phyloP scores from a whole-genome alignment of 805 yeast species.

The Debaryomyces tyrocola region DNA sequence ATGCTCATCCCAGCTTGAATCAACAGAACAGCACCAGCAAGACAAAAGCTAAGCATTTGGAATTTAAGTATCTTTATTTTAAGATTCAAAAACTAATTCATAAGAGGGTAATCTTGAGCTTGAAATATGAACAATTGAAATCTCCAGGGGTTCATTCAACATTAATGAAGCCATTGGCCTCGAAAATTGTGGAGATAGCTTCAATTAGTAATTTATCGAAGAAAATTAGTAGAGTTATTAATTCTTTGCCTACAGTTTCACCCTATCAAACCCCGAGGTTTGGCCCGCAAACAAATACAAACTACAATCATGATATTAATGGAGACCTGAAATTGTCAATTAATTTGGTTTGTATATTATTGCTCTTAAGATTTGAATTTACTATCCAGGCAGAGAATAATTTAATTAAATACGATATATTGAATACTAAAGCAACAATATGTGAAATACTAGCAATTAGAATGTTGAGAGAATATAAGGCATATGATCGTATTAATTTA shows the following conservation, averaged over 20 bases:
- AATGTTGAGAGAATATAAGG: constrained; percentile 46
- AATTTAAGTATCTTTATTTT: constrained; percentile 40
- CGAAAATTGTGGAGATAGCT: constrained; percentile 39
- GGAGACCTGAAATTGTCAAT: constrained; percentile 20
- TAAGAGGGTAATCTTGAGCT: constrained; percentile 41
- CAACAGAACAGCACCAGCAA: constrained; percentile 2
- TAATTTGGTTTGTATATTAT: constrained; percentile 29
- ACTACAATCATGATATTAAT: constrained; percentile 2
- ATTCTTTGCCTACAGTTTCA: constrained; percentile 21
- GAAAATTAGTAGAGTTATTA: constrained; percentile 32
- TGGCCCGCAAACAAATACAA: constrained; percentile 15
- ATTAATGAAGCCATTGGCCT: constrained; percentile 47
- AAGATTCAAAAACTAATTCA: constrained; percentile 44
- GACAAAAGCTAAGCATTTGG: constrained; percentile 25
- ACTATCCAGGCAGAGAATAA: constrained; percentile 40
- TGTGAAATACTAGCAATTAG: constrained; percentile 56
- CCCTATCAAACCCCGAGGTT: constrained; percentile 16
- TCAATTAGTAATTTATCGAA: constrained; percentile 30
- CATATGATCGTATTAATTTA: constrained; percentile 43
- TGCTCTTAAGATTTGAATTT: constrained; percentile 38
- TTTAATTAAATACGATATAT: constrained; percentile 34
- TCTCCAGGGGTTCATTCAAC: constrained; percentile 51
- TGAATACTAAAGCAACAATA: constrained; percentile 46
- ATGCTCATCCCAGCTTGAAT: background rate
- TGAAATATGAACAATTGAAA: constrained; percentile 51